phyloP scores from a whole-genome alignment of 2,329 filamentous ascomycete genomes.

The Acephala macrosclerotiorum region DNA sequence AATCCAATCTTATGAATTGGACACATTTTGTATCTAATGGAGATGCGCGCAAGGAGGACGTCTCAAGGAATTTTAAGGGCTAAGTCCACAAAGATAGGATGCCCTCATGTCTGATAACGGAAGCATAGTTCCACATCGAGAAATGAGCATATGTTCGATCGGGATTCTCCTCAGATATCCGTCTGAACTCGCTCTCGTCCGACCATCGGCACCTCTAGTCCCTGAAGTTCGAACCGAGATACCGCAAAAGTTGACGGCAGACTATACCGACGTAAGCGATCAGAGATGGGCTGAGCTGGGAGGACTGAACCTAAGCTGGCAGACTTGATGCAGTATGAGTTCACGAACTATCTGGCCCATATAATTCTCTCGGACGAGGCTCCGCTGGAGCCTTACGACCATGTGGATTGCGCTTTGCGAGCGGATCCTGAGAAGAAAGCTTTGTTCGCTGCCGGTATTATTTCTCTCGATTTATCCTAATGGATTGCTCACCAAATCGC shows the following conservation, averaged over 20 bases:
- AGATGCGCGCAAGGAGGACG: neutral
- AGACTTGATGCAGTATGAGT: slow-evolving; percentile 1
- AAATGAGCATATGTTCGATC: neutral
- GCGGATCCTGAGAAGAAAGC: slow-evolving; percentile 8
- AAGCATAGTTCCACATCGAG: neutral
- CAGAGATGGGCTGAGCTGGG: neutral
- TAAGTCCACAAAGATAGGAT: neutral
- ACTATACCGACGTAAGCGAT: slow-evolving; percentile 8
- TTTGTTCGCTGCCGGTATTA: neutral
- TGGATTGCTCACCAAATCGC: no score
- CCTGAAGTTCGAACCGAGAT: slow-evolving; percentile 3
- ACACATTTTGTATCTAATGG: neutral
- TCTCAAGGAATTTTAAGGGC: neutral
- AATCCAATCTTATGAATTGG: neutral
- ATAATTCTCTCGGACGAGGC: neutral
- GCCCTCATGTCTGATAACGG: slow-evolving; percentile 4
- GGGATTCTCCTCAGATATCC: neutral
- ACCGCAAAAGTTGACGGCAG: slow-evolving; percentile 9
- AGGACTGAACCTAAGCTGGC: neutral
- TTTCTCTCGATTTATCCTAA: neutral
- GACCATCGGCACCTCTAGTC: neutral
- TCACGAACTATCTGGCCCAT: neutral
- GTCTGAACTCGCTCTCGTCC: neutral
- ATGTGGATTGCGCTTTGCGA: neutral
- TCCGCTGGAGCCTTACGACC: slow-evolving; percentile 1